Conservation (phyloP, 2,329 filamentous ascomycete species). For the Aspergillus sojae region DNA sequence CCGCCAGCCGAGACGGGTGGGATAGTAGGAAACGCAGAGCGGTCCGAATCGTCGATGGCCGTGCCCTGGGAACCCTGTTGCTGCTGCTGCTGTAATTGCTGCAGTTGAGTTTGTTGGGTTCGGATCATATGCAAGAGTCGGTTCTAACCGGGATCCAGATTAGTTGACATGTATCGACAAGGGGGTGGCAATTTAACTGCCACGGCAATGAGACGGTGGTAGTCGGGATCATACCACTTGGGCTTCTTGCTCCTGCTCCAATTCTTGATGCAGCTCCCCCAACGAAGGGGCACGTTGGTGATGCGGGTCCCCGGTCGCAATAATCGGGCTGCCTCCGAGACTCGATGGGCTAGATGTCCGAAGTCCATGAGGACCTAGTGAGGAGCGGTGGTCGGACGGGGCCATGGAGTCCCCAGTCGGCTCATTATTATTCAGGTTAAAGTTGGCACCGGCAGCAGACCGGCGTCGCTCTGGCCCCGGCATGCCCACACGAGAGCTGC, state of each 20-base stretch:
- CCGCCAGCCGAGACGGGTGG: constrained; percentile 31
- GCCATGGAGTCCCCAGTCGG: constrained; percentile 39
- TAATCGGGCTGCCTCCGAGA: constrained; percentile 44
- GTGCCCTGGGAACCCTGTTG: constrained; percentile 24
- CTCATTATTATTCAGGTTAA: constrained; percentile 41
- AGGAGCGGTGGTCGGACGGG: constrained; percentile 41
- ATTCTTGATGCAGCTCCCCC: constrained; percentile 53
- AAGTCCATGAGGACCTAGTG: constrained; percentile 41
- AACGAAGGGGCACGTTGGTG: constrained; percentile 52
- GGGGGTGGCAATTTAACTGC: constrained; percentile 4
- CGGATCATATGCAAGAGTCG: constrained; percentile 54
- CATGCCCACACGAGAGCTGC: constrained; percentile 37
- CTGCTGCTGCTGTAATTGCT: constrained; percentile 39
- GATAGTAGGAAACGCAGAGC: constrained; percentile 41
- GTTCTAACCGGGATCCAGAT: constrained; percentile 38
- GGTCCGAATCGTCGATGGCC: constrained; percentile 50
- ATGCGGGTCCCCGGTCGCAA: constrained; percentile 49
- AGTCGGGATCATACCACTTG: constrained; percentile 47
- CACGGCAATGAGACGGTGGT: not conserved
- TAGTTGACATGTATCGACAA: constrained; percentile 11
- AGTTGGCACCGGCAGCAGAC: constrained; percentile 43
- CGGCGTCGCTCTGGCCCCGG: constrained; percentile 47
- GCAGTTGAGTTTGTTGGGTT: constrained; percentile 49
- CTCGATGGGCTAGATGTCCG: constrained; percentile 48
- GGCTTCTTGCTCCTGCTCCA: constrained; percentile 55